Evolutionary conservation across 768 basidiomycete genomes (phyloP).

Genomic region (Sporobolomyces roseus): DNA sequence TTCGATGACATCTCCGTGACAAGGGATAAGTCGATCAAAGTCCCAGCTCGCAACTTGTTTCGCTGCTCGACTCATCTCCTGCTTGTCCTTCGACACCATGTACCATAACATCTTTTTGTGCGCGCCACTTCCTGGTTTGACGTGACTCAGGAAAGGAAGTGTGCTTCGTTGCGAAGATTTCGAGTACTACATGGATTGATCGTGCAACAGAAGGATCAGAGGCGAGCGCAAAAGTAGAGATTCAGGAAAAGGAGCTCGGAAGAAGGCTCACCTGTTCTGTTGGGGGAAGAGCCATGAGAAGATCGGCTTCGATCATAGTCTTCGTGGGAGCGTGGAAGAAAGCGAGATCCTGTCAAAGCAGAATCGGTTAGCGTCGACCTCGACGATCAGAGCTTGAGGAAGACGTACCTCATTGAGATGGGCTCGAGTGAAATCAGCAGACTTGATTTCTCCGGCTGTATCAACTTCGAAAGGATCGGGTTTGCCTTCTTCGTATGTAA

Average conservation of each 20-base stretch:
- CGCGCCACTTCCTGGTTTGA: slow-evolving; percentile 42
- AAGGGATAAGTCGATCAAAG: slow-evolving; percentile 55
- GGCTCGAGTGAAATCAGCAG: slow-evolving; percentile 16
- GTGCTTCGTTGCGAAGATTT: slow-evolving; percentile 36
- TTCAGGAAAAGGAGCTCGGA: neutral
- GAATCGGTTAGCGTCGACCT: slow-evolving; percentile 55
- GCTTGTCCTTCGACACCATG: slow-evolving; percentile 47
- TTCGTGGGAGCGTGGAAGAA: slow-evolving; percentile 71
- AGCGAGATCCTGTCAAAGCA: slow-evolving; percentile 77
- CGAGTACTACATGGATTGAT: slow-evolving; percentile 44
- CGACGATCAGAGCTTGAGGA: neutral
- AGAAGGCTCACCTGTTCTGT: slow-evolving; percentile 58
- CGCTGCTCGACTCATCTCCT: slow-evolving; percentile 61
- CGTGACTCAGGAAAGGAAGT: slow-evolving; percentile 31
- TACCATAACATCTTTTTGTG: slow-evolving; percentile 46
- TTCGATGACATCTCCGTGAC: slow-evolving; percentile 62
- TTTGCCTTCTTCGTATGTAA: slow-evolving; percentile 15
- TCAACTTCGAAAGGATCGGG: slow-evolving; percentile 25
- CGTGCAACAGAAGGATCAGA: no score
- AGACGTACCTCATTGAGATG: slow-evolving; percentile 22
- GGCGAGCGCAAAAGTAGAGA: no score
- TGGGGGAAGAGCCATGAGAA: slow-evolving; percentile 75
- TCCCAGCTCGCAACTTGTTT: slow-evolving; percentile 68
- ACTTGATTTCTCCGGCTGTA: slow-evolving; percentile 46
- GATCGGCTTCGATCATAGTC: slow-evolving; percentile 72